Conservation (phyloP, 1,284 basidiomycete species). For the Earliella scabrosa region DNA sequence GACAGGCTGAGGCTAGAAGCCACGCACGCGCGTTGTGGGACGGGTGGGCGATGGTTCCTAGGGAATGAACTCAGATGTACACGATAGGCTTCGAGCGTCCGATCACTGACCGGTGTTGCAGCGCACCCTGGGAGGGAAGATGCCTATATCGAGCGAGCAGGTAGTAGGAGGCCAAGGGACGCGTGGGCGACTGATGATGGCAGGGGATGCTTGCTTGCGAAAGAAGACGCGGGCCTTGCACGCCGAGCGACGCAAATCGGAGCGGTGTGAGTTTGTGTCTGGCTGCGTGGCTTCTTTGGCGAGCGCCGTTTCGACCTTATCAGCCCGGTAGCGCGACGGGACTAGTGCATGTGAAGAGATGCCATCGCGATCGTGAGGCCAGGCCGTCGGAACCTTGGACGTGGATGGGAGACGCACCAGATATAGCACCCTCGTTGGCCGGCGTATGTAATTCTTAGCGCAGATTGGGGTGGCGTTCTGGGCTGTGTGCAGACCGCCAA, state of each 20-base stretch:
- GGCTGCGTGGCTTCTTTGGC: background rate
- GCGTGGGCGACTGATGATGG: conserved; percentile 1
- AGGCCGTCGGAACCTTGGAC: conserved; percentile 2
- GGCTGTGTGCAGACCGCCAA: background rate
- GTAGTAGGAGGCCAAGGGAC: too few relatives aligned
- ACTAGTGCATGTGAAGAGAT: background rate
- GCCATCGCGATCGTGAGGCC: background rate
- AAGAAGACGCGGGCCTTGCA: background rate
- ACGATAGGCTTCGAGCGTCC: conserved; percentile 23
- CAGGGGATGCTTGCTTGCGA: background rate
- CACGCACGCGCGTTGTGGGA: conserved; percentile 1
- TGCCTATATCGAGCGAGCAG: conserved; percentile 1
- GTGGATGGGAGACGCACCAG: background rate
- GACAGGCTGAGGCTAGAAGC: background rate
- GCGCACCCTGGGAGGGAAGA: background rate
- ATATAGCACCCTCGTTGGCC: background rate
- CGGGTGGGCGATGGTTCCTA: background rate
- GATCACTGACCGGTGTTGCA: conserved; percentile 11
- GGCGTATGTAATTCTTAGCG: background rate
- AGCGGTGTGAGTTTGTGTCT: background rate
- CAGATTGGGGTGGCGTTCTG: background rate
- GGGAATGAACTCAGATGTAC: conserved; percentile 23
- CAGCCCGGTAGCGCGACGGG: background rate
- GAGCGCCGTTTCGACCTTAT: conserved; percentile 3
- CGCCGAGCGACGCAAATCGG: background rate